These are phyloP conservation scores for Phytopythium ostracodes DNA, from an alignment of 352 stramenopile genomes.

Conservation along the genomic window DNA sequence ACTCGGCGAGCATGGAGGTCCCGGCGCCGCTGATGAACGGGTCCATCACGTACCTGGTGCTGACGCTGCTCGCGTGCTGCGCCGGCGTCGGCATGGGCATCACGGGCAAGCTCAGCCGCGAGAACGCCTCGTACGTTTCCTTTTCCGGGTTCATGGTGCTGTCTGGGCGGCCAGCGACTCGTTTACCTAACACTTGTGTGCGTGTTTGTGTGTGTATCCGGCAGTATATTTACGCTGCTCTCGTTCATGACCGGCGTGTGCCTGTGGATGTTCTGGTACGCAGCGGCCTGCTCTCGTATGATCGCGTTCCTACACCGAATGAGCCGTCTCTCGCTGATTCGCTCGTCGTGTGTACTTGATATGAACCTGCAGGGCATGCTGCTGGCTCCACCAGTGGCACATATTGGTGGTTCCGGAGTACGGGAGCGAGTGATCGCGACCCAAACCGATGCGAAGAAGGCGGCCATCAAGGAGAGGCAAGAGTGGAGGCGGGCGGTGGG, in stretches of 20 bases:
- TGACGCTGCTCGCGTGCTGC: conserved; percentile 78
- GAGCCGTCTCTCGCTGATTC: neutral
- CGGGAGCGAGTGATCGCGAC: conserved; percentile 37
- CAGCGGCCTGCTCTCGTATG: neutral
- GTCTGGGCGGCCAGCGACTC: too few relatives aligned
- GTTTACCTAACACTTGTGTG: neutral
- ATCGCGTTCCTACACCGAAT: neutral
- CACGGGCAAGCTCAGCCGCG: conserved; percentile 79
- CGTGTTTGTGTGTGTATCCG: conserved; percentile 13
- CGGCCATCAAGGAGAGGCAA: too few relatives aligned
- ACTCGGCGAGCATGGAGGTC: conserved; percentile 57
- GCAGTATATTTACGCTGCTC: conserved; percentile 78
- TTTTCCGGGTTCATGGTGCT: too few relatives aligned
- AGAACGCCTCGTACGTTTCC: conserved; percentile 78
- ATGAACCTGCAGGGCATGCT: conserved; percentile 64
- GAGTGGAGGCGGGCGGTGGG: neutral
- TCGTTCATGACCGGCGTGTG: conserved; percentile 80
- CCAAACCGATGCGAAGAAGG: neutral
- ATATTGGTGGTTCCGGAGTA: conserved; percentile 83
- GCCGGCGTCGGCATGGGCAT: conserved; percentile 71
- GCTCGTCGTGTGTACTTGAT: conserved; percentile 32
- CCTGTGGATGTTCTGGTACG: conserved; percentile 88
- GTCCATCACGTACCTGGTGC: conserved; percentile 85
- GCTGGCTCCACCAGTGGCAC: conserved; percentile 89
- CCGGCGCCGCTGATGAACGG: conserved; percentile 74